phyloP scores from a whole-genome alignment of 805 yeast species.

The Metschnikowia continentalis region DNA sequence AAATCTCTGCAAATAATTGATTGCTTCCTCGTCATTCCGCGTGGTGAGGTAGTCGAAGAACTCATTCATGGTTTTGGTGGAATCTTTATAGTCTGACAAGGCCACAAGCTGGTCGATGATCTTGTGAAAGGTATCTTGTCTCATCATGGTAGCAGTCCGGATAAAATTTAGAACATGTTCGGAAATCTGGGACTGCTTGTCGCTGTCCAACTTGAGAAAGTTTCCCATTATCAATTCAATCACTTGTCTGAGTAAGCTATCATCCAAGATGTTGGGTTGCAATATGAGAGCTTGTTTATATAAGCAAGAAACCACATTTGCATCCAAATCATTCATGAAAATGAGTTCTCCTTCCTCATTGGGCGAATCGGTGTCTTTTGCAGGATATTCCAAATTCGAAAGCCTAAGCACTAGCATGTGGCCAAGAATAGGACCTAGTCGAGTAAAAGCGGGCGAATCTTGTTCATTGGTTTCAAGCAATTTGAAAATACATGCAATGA shows the following conservation, averaged over 20 bases:
- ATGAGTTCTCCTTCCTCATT: constrained; percentile 13
- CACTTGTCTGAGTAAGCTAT: constrained; percentile 30
- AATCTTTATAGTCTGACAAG: constrained; percentile 16
- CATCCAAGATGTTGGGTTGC: constrained; percentile 28
- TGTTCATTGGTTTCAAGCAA: constrained; percentile 26
- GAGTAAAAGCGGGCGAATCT: background rate
- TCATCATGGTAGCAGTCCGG: constrained; percentile 31
- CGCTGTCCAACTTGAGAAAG: constrained; percentile 18
- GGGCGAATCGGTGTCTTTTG: constrained; percentile 9
- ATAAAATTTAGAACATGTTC: constrained; percentile 34
- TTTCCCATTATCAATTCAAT: constrained; percentile 31
- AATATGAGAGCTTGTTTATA: constrained; percentile 33
- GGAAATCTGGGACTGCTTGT: constrained; percentile 16
- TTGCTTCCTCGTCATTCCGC: constrained; percentile 37
- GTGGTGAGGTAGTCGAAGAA: constrained; percentile 29
- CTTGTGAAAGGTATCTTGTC: constrained; percentile 22
- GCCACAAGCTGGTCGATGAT: constrained; percentile 16
- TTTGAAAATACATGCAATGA: constrained; percentile 26
- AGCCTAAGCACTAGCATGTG: constrained; percentile 25
- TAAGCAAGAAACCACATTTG: constrained; percentile 25
- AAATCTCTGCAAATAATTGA: constrained; percentile 23
- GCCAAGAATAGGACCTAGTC: constrained; percentile 20
- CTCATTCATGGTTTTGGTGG: constrained; percentile 17
- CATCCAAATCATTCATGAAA: constrained; percentile 12
- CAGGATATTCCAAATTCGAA: constrained; percentile 18